These are phyloP conservation scores for Poa pratensis DNA, from an alignment of 176 grass and related monocot genomes.

Conservation along the genomic window DNA sequence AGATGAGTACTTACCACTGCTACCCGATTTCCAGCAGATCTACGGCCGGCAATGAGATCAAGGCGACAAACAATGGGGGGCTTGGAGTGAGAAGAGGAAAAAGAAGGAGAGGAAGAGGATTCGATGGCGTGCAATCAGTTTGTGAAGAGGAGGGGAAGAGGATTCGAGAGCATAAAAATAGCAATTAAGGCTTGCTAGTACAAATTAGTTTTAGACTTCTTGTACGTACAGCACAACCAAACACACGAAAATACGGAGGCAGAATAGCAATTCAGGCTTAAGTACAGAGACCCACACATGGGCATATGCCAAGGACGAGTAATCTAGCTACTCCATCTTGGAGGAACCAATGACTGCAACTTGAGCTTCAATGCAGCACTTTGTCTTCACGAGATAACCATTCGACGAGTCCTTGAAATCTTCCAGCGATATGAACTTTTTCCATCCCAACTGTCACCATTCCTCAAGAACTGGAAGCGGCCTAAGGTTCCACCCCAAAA, in stretches of 20 bases:
- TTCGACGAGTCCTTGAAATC: constrained; percentile 39
- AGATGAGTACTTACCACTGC: too few relatives aligned
- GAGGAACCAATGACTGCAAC: constrained; percentile 41
- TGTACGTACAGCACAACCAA: background rate
- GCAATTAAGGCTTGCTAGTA: too few relatives aligned
- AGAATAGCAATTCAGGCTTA: background rate
- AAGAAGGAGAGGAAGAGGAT: too few relatives aligned
- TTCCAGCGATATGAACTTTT: constrained; percentile 31
- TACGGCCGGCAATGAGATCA: too few relatives aligned
- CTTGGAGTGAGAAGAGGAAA: too few relatives aligned
- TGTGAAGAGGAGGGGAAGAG: too few relatives aligned
- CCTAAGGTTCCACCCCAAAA: background rate
- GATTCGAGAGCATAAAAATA: too few relatives aligned
- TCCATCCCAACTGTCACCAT: background rate
- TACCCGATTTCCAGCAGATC: too few relatives aligned
- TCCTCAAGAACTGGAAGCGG: constrained; percentile 9
- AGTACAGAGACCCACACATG: background rate
- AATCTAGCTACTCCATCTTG: constrained; percentile 18
- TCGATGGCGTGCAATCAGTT: too few relatives aligned
- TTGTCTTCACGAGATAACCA: constrained; percentile 40
- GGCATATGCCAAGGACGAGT: background rate
- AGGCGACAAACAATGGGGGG: too few relatives aligned
- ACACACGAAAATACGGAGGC: background rate
- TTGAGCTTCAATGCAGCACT: constrained; percentile 32
- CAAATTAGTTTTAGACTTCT: background rate